phyloP scores from a whole-genome alignment of 257 asterid genomes.

The Lavandula angustifolia region DNA sequence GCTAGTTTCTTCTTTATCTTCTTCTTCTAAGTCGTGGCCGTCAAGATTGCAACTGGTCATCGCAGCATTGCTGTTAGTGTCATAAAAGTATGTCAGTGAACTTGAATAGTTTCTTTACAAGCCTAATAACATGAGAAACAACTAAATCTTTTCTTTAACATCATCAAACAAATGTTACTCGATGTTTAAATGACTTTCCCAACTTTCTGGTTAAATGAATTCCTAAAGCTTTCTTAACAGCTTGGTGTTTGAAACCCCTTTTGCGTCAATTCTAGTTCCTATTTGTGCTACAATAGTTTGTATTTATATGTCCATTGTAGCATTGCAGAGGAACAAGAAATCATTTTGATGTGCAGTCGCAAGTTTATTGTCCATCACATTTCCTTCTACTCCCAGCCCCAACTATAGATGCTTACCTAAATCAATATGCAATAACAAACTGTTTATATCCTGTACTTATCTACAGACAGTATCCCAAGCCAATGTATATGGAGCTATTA shows the following conservation, averaged over 20 bases:
- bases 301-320: neutral
- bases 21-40: neutral
- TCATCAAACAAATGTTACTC: slow-evolving; percentile 13
- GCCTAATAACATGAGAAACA: slow-evolving; percentile 6
- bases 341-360: too few relatives aligned
- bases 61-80: slow-evolving; percentile 13
- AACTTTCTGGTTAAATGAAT: slow-evolving; percentile 14
- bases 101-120: slow-evolving; percentile 4
- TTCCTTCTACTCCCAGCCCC: slow-evolving; percentile 5
- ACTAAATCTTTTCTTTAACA: neutral
- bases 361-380: neutral
- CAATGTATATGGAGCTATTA: neutral
- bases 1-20: too few relatives aligned
- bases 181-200: slow-evolving; percentile 1
- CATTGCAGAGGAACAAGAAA: slow-evolving; percentile 14
- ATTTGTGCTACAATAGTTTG: slow-evolving; percentile 1
- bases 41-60: slow-evolving; percentile 6
- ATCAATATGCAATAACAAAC: neutral
- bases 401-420: neutral
- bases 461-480: neutral
- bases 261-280: slow-evolving; percentile 1
- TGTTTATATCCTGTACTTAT: slow-evolving; percentile 10
- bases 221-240: slow-evolving; percentile 10
- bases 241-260: neutral
- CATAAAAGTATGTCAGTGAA: neutral